Percentiles rank a stretch among this genome's conserved stretches.
phyloP scores from a whole-genome alignment of 768 basidiomycete species.

The Suillus lakei region DNA sequence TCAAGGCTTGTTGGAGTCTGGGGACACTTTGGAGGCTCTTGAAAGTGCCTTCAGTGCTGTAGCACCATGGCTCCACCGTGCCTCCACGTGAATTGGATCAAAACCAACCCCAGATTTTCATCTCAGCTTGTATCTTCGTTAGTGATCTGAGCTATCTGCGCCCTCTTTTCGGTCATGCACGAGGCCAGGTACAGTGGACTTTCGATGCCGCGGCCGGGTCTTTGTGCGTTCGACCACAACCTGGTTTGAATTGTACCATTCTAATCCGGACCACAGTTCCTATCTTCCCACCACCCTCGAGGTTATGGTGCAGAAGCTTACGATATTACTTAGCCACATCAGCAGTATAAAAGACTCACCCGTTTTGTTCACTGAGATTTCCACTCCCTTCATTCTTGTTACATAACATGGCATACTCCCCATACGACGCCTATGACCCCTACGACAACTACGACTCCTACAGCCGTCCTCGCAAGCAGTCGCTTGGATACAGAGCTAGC shows the following conservation, averaged over 20 bases:
- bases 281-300: constrained; percentile 32
- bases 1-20: not conserved
- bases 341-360: constrained; percentile 26
- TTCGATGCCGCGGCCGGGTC: constrained; percentile 7
- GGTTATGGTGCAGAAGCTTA: constrained; percentile 20
- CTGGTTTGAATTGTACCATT: constrained; percentile 19
- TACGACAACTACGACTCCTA: constrained; percentile 25
- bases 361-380: constrained; percentile 1
- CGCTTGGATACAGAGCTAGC: constrained; percentile 37
- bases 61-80: not conserved
- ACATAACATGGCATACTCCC: constrained; percentile 43
- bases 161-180: not conserved
- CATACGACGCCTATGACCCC: constrained; percentile 42
- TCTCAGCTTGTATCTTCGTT: constrained; percentile 6
- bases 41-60: not conserved
- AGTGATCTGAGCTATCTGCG: not conserved
- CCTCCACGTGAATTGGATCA: not conserved
- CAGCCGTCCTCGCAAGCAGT: constrained; percentile 33
- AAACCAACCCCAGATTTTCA: not conserved
- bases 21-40: not conserved
- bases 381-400: constrained; percentile 16
- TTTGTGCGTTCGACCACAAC: constrained; percentile 14
- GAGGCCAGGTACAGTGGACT: constrained; percentile 9
- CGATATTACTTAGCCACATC: constrained; percentile 18
- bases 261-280: constrained; percentile 15